Percentiles rank a stretch among this genome's conserved stretches.
phyloP scores from a whole-genome alignment of 169 alveolate species.

The Eimeria maxima region DNA sequence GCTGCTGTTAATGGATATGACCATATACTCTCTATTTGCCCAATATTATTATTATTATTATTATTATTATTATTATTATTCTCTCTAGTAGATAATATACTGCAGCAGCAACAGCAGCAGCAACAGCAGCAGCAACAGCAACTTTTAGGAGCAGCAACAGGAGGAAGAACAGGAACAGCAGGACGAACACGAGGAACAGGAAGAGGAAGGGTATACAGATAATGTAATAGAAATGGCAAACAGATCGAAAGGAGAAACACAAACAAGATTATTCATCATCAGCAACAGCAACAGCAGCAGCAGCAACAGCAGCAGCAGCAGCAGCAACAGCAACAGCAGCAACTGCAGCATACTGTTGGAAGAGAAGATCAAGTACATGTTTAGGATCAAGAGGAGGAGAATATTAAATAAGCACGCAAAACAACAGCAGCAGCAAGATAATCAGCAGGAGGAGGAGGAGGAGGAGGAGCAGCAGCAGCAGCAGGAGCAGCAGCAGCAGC shows the following conservation, averaged over 20 bases:
- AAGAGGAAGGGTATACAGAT: not conserved
- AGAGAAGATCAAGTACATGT: not conserved
- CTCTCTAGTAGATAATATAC: slow-evolving; percentile 23
- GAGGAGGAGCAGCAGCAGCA: slow-evolving; percentile 34
- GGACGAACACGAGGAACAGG: not conserved
- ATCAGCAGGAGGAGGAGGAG: not conserved
- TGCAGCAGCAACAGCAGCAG: slow-evolving; percentile 71
- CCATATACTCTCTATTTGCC: slow-evolving; percentile 2
- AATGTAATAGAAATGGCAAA: not conserved
- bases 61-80: too few species aligned
- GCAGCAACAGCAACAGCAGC: not conserved
- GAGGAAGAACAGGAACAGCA: not conserved
- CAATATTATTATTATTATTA: not conserved
- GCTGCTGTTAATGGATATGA: slow-evolving; percentile 53
- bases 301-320: not conserved
- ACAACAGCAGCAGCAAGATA: not conserved
- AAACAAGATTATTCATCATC: not conserved
- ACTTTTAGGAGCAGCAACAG: slow-evolving; percentile 20
- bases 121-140: slow-evolving; percentile 15
- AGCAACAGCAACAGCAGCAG: not conserved
- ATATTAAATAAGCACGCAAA: too few species aligned
- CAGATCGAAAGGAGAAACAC: not conserved
- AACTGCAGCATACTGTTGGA: not conserved
- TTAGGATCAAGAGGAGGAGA: not conserved
- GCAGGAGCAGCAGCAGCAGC: slow-evolving; percentile 56